Evolutionary conservation across 108 stramenopile species (phyloP).

Genomic region (Discostella stelligeroides): DNA sequence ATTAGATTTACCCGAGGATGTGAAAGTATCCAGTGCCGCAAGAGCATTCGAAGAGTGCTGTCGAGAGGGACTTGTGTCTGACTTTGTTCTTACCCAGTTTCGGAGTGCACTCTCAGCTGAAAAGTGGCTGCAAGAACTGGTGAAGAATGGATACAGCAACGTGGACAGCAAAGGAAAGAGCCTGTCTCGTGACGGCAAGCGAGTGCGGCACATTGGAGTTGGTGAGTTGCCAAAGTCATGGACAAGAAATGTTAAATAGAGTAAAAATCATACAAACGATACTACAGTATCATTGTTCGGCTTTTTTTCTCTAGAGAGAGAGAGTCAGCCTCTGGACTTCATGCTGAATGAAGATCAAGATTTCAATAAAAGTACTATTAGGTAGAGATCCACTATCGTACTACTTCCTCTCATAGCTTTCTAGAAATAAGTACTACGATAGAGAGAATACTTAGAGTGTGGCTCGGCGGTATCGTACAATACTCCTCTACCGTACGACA

Average conservation of each 20-base stretch:
- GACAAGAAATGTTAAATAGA: constrained; percentile 28
- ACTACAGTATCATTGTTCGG: too few species aligned
- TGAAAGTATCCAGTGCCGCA: constrained; percentile 41
- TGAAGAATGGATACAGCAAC: constrained; percentile 42
- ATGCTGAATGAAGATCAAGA: too few species aligned
- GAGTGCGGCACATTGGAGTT: constrained; percentile 34
- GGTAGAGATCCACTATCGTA: too few species aligned
- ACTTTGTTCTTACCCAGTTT: constrained; percentile 69
- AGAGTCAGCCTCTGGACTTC: too few species aligned
- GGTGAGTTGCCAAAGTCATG: constrained; percentile 34
- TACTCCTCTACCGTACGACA: too few species aligned
- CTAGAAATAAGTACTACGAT: too few species aligned
- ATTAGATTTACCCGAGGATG: constrained; percentile 47
- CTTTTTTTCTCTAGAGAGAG: too few species aligned
- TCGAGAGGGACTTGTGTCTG: constrained; percentile 59
- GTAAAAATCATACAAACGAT: too few species aligned
- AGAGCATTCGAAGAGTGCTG: constrained; percentile 58
- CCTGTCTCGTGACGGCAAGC: constrained; percentile 41
- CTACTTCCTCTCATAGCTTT: too few species aligned
- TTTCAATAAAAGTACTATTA: too few species aligned
- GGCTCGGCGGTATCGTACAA: too few species aligned
- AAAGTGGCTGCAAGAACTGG: constrained; percentile 39
- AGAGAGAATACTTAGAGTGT: too few species aligned
- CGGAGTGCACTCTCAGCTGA: constrained; percentile 50
- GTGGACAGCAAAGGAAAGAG: constrained; percentile 46